phyloP scores from a whole-genome alignment of 2,329 filamentous ascomycete species.

The Phoma herbarum region DNA sequence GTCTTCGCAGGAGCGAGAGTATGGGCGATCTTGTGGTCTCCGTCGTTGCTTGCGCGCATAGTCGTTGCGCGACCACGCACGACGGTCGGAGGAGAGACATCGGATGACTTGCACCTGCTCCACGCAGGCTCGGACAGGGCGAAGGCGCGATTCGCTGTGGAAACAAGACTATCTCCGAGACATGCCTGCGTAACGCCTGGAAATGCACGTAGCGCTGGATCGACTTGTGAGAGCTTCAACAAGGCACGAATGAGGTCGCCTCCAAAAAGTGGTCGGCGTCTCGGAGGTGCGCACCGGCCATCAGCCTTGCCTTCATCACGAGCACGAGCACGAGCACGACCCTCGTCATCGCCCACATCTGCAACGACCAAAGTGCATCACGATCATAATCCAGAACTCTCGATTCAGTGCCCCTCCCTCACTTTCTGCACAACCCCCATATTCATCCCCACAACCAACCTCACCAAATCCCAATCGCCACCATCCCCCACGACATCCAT shows the following conservation, averaged over 20 bases:
- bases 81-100: slow-evolving; percentile 44
- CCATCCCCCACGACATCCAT: slow-evolving; percentile 91
- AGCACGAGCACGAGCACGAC: too few relatives aligned
- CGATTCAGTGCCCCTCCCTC: slow-evolving; percentile 1
- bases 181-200: not conserved
- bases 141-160: not conserved
- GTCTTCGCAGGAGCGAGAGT: slow-evolving; percentile 31
- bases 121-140: not conserved
- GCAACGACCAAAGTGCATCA: not conserved
- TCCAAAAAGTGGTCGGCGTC: slow-evolving; percentile 28
- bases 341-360: not conserved
- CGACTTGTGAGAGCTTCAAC: not conserved
- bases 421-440: slow-evolving; percentile 58
- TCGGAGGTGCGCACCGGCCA: slow-evolving; percentile 26
- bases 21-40: slow-evolving; percentile 27
- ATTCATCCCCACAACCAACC: slow-evolving; percentile 92
- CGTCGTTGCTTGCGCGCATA: slow-evolving; percentile 33
- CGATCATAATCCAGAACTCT: not conserved
- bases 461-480: slow-evolving; percentile 90
- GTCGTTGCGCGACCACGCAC: slow-evolving; percentile 40
- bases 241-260: slow-evolving; percentile 7
- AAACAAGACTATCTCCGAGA: slow-evolving; percentile 2
- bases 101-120: slow-evolving; percentile 22
- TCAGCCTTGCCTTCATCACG: not conserved
- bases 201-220: slow-evolving; percentile 19